Percentiles rank a stretch among this genome's conserved stretches.
These are phyloP conservation scores for Chaetomium cochliodes DNA, from an alignment of 495 filamentous ascomycete genomes.

Conservation along the genomic window DNA sequence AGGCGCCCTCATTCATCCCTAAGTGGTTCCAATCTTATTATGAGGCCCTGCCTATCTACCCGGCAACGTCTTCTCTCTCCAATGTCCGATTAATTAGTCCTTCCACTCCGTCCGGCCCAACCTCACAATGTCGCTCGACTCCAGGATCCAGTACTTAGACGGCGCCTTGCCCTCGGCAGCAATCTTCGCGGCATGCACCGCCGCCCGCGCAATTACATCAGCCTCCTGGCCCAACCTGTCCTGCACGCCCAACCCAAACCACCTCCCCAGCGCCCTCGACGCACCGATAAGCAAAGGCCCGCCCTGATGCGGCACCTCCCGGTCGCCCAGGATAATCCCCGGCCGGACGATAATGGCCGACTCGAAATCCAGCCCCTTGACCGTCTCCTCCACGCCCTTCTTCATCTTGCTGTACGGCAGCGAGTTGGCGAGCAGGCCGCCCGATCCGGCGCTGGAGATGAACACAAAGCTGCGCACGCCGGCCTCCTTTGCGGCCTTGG, in stretches of 20 bases:
- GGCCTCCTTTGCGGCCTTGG: constrained; percentile 60
- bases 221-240: constrained; percentile 72
- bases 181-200: constrained; percentile 56
- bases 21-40: not conserved
- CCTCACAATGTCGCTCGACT: constrained; percentile 48
- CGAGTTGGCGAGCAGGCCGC: constrained; percentile 32
- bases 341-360: constrained; percentile 71
- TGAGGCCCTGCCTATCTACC: not conserved
- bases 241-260: constrained; percentile 47
- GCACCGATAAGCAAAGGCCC: constrained; percentile 51
- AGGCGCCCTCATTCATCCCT: not conserved
- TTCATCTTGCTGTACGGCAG: constrained; percentile 73
- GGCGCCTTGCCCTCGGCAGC: constrained; percentile 49
- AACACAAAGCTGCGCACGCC: constrained; percentile 68
- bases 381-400: constrained; percentile 72
- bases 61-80: not conserved
- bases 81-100: constrained; percentile 20
- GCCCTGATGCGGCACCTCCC: constrained; percentile 56
- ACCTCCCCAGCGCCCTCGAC: constrained; percentile 53
- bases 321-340: constrained; percentile 68
- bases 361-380: constrained; percentile 68
- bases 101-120: constrained; percentile 49
- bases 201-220: constrained; percentile 70
- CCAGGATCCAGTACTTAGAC: constrained; percentile 49
- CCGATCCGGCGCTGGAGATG: constrained; percentile 56